Evolutionary conservation across 2,329 filamentous ascomycete genomes (phyloP), one percentile per base, ranked within the genome.

Genomic region (Gnomoniopsis sp.): DNA sequence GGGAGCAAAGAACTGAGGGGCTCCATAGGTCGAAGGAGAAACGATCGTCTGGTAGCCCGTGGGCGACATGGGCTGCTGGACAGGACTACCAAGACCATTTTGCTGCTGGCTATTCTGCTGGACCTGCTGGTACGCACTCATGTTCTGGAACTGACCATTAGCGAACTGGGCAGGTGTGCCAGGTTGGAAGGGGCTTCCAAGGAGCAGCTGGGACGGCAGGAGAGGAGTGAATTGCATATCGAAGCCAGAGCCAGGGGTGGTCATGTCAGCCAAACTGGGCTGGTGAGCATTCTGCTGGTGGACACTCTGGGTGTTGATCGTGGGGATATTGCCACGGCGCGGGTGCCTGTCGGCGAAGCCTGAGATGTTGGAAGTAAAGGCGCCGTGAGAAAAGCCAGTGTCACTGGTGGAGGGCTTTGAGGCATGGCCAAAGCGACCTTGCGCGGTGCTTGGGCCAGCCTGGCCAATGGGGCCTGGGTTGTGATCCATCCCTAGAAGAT

Each of bases 221-320:
- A 99, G 83, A 64, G 95, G 93, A 12, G 95, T 97, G 75, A 97
- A 98, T 77, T 98, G 95, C 93, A 98, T 97, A 71, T 98, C 95
- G 71, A 92, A 96, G 47, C 85, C 91, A 54, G 91, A 93, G 47
- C 90, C 92, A 17, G 95, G 93, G 23, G 90, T 93, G 65, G 89
- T 82, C 85, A 96, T 86, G 64, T 96, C 92, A 67, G 82, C 84
- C 60, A 77, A 79, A 71, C 81, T 85, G 68, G 83, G 81, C 56
- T 70, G 64, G 26, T 65, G 64, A 21, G 59, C 43, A 21, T 47
- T 61, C 62, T 73, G 74, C 58, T 73, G 79, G 65, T 68, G 73
- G 73, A 89, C 82, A 63, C 85, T 79, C 70, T 89, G 87, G 22
- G 95, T 97, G 75, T 97, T 97, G 78, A 98, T 96, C 64, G 88